Evolutionary conservation across 2,329 filamentous ascomycete species (phyloP), one percentile per base, ranked within the genome.

Genomic region (Fusarium neocosmosporiellum): DNA sequence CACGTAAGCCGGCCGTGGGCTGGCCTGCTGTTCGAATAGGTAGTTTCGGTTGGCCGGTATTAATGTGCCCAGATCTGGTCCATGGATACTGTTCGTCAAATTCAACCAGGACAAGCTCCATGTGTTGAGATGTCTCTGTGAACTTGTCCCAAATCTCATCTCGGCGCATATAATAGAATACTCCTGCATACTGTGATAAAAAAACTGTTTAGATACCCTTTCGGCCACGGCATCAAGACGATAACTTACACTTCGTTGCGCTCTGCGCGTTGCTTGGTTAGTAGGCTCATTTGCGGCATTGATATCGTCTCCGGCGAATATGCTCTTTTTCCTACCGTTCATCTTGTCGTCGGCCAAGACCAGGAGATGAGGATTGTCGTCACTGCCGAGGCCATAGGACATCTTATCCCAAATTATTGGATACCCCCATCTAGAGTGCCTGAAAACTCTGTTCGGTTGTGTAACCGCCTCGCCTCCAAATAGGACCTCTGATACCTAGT

Each of bases 141-240:
- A 62, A 62, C 7, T 54, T 62, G 7, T 46, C 29, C 46, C 59
- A 62, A 33, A 62, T 31, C 6, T 62, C 58, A 34, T 20, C 4
- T 14, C 24, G 37, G 27, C 57, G 24, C 58, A 50, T 61, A 43
- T 61, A 61, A 37, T 39, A 61, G n/a, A 61, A 61, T n/a, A 61
- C 58, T 14, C 58, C 58, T 9, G 58, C 57, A 7, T 13, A 8
- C 24, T 62, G 34, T 24, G 18, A 31, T 1, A n/a, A n/a, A n/a
- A 41, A 61, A n/a, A 20, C 46, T 18, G 16, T 39, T 18, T 20
- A 22, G 33, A n/a, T 11, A 61, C n/a, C 22, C 43, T 50, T 13
- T 48, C 41, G 1, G 27, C 13, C 16, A 59, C 41, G 59, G 22
- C 22, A 2, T 61, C 39, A 31, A 10, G 18, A 39, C 24, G 33